Percentiles rank a stretch among this genome's conserved stretches.
Conservation (phyloP, 345 rosid species). For the Lumnitzera racemosa region DNA sequence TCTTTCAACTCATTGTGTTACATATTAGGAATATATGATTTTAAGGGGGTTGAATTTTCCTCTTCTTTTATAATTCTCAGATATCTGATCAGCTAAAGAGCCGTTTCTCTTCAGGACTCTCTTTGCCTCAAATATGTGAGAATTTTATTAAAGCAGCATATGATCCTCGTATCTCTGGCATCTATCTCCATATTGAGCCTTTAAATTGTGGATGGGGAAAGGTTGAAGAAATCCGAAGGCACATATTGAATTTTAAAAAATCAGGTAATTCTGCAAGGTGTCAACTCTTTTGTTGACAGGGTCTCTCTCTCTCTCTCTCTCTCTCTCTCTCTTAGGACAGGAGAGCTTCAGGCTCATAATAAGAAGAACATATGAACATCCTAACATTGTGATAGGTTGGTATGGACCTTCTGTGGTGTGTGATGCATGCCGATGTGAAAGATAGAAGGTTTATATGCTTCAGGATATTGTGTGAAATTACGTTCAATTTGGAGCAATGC, state of each 20-base stretch:
- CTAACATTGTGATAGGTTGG: no score
- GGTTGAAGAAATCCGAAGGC: conserved; percentile 85
- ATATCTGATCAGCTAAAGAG: conserved; percentile 93
- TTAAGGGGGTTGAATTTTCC: conserved; percentile 7
- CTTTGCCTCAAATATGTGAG: conserved; percentile 82
- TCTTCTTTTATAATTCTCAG: conserved; percentile 33
- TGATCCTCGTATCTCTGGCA: conserved; percentile 87
- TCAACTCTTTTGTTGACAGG: neutral
- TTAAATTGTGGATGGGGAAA: conserved; percentile 93
- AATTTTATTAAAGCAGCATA: conserved; percentile 83
- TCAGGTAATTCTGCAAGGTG: conserved; percentile 43
- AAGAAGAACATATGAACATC: no score
- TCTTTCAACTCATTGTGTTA: neutral
- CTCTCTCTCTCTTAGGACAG: no score
- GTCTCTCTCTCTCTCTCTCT: no score
- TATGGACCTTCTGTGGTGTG: no score
- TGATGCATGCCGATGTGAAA: no score
- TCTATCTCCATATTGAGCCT: conserved; percentile 82
- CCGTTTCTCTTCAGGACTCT: conserved; percentile 78
- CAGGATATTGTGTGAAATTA: no score
- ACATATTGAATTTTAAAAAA: conserved; percentile 77
- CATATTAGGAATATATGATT: neutral
- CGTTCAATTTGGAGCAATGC: no score
- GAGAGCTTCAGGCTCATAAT: no score
- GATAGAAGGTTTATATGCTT: no score